Evolutionary conservation across 2,329 filamentous ascomycete genomes (phyloP), one percentile per base, ranked within the genome.

Genomic region (Aspergillus neotritici): DNA sequence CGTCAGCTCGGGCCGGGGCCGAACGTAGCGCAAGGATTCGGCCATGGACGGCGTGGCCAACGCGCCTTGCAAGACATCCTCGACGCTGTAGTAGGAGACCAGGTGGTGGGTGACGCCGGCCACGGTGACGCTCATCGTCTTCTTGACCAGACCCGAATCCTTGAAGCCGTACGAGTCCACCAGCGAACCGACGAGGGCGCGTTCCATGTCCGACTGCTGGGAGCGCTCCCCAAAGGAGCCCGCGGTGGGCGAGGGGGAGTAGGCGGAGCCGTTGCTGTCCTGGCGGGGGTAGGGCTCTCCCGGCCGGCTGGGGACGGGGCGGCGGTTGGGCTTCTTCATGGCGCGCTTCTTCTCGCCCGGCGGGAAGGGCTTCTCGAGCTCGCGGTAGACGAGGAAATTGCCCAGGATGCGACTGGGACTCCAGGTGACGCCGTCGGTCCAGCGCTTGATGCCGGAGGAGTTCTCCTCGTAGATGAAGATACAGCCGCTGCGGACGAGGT

Each of bases 381-480:
- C 87, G 25, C 88, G 82, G 59, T 94, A 94, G 53, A 94, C 79
- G 34, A 94, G 76, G 55, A 88, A 94, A 61, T 93, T 93, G 46
- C 84, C 84, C 37, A 91, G 73, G 37, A 94, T 91, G 12, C 86
- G 83, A 64, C 84, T 94, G 0, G 90, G 90, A 54, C 87, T 94
- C 90, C 90, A 96, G 5, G 84, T 83, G 9, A 91, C 80, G 11
- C 90, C 89, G 55, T 96, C 90, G 0, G 89, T 95, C 90, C 90
- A 96, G 43, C 90, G 78, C 70, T 94, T 94, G 69, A 95, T 94
- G 4, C 88, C 88, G 0, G 89, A 94, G 0, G 87, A 83, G 48
- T 87, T 84, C 63, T 95, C 88, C 59, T 94, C 88, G 64, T 95
- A 96, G 52, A 95, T 87, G 67, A 95, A 93, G 36, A 95, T 79